These are phyloP conservation scores for Amanita pseudoporphyria DNA, from an alignment of 768 basidiomycete species.

Conservation along the genomic window DNA sequence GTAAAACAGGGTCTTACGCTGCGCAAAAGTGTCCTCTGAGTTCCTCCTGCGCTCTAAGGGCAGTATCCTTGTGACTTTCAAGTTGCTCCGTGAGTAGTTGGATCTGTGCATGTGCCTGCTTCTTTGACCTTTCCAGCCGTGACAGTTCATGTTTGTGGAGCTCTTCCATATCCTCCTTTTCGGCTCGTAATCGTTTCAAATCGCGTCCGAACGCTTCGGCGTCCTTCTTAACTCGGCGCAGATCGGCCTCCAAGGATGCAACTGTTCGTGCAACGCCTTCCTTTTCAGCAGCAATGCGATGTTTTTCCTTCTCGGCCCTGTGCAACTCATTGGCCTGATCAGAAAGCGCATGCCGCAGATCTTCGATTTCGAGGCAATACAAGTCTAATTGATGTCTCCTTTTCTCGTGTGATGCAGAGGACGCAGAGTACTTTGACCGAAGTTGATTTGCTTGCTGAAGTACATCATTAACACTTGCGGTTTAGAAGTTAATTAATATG, in stretches of 20 bases:
- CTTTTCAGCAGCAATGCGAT: conserved; percentile 52
- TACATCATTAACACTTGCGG: neutral
- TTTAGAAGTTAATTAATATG: neutral
- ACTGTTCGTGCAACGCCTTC: conserved; percentile 58
- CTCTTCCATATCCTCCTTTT: conserved; percentile 55
- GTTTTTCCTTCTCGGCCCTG: conserved; percentile 52
- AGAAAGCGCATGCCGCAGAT: conserved; percentile 59
- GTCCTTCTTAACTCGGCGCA: conserved; percentile 64
- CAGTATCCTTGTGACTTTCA: conserved; percentile 42
- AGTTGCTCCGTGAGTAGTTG: conserved; percentile 59
- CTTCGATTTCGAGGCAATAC: conserved; percentile 63
- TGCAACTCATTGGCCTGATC: conserved; percentile 55
- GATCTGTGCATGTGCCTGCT: conserved; percentile 59
- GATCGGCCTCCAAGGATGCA: conserved; percentile 60
- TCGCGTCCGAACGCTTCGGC: conserved; percentile 75
- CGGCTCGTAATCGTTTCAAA: conserved; percentile 51
- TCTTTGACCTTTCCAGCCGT: conserved; percentile 53
- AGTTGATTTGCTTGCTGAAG: conserved; percentile 50
- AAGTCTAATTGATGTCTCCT: conserved; percentile 68
- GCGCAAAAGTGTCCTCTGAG: conserved; percentile 49
- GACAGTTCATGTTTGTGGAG: conserved; percentile 45
- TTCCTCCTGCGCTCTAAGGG: conserved; percentile 34
- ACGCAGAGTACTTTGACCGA: conserved; percentile 47
- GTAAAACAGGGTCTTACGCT: conserved; percentile 32
- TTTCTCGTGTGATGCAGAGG: conserved; percentile 60